Conservation (phyloP, 176 grass and related monocot genomes). For the maize (Zea mays) region DNA sequence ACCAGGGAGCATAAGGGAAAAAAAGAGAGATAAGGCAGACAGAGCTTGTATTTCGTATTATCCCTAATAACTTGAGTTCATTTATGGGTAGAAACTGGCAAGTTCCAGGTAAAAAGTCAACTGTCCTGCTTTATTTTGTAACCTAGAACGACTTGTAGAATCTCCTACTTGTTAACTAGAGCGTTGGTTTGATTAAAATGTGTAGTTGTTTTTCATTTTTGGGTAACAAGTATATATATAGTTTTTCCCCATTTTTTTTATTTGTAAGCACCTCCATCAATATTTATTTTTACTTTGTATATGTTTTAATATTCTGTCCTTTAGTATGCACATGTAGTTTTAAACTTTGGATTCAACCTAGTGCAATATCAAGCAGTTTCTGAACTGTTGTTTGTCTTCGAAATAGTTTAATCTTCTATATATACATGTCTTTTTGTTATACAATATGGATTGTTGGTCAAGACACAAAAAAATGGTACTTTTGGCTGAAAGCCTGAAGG, state of each 20-base stretch:
- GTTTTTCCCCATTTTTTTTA: background rate
- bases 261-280: background rate
- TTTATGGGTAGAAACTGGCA: background rate
- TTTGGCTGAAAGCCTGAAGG: background rate
- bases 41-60: background rate
- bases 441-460: background rate
- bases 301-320: conserved; percentile 6
- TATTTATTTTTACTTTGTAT: background rate
- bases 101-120: background rate
- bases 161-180: background rate
- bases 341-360: background rate
- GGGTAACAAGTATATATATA: background rate
- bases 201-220: background rate
- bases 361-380: background rate
- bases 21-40: background rate
- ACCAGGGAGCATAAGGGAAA: background rate
- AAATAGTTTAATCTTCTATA: background rate
- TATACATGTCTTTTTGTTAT: conserved; percentile 10
- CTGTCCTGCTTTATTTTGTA: background rate
- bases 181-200: background rate
- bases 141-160: background rate
- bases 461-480: background rate
- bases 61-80: background rate
- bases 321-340: background rate
- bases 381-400: background rate